Evolutionary conservation across 208 protist species (phyloP).

Genomic region (Leishmania turanica): DNA sequence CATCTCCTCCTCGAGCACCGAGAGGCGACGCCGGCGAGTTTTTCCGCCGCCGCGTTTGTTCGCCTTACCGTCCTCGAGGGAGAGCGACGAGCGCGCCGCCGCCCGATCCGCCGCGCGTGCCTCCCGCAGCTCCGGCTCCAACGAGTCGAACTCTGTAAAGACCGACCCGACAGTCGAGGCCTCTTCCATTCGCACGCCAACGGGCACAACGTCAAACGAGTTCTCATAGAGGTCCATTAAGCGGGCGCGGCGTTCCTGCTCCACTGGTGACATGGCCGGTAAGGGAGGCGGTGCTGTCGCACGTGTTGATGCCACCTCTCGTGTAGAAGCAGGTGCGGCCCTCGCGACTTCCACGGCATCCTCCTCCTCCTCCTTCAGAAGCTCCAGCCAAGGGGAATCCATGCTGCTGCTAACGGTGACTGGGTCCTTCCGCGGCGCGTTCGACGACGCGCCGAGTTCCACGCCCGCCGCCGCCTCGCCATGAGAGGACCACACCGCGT

Average conservation of each 20-base stretch:
- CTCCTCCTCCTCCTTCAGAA: slow-evolving; percentile 34
- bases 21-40: slow-evolving; percentile 33
- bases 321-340: neutral
- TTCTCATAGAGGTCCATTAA: slow-evolving; percentile 81
- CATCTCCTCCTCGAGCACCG: slow-evolving; percentile 60
- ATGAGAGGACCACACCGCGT: neutral
- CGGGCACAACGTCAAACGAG: slow-evolving; percentile 67
- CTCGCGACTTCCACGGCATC: neutral
- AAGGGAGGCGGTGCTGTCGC: neutral
- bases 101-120: slow-evolving; percentile 14
- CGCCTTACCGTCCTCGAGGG: neutral
- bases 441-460: neutral
- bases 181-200: slow-evolving; percentile 64
- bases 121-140: slow-evolving; percentile 52
- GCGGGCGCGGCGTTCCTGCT: slow-evolving; percentile 12
- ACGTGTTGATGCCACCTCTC: neutral
- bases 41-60: neutral
- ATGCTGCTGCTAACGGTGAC: neutral
- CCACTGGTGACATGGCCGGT: neutral
- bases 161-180: slow-evolving; percentile 60
- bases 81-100: slow-evolving; percentile 24
- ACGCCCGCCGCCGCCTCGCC: neutral
- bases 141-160: slow-evolving; percentile 76
- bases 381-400: slow-evolving; percentile 50
- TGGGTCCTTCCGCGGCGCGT: neutral